Evolutionary conservation across 78 protist genomes (phyloP).

Genomic region (Dictyostelium brefeldianum): DNA sequence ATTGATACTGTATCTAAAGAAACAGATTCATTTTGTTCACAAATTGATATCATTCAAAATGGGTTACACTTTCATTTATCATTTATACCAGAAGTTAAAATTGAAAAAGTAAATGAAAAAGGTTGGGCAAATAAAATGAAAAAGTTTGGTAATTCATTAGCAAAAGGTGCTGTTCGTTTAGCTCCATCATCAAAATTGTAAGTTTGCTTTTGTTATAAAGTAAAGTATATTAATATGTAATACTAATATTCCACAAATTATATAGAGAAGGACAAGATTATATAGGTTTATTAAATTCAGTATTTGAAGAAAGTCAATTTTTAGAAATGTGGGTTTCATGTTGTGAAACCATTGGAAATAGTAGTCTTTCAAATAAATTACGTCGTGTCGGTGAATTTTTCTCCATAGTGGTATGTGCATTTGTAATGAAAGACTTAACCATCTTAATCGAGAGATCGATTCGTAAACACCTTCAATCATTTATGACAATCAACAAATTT

Average conservation of each 20-base stretch:
- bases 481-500: constrained; percentile 27
- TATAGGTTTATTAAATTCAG: constrained; percentile 70
- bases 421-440: constrained; percentile 77
- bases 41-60: constrained; percentile 73
- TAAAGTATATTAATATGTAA: not conserved
- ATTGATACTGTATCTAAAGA: constrained; percentile 57
- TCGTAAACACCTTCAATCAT: constrained; percentile 66
- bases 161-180: constrained; percentile 77
- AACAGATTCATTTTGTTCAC: constrained; percentile 59
- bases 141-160: constrained; percentile 59
- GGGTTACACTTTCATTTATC: constrained; percentile 63
- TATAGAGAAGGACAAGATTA: constrained; percentile 63
- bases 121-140: constrained; percentile 80
- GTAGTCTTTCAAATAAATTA: constrained; percentile 27
- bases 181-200: constrained; percentile 78
- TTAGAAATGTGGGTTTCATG: constrained; percentile 75
- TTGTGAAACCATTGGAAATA: constrained; percentile 58
- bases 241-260: not conserved
- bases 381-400: constrained; percentile 77
- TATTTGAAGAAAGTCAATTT: constrained; percentile 81
- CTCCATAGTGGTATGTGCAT: constrained; percentile 68
- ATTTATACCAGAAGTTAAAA: constrained; percentile 75
- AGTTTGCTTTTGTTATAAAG: not conserved
- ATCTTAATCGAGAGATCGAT: constrained; percentile 72
- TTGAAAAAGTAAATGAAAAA: constrained; percentile 68